Evolutionary conservation across 202 grass and related monocot species (phyloP).

Genomic region (Eragrostis tef): DNA sequence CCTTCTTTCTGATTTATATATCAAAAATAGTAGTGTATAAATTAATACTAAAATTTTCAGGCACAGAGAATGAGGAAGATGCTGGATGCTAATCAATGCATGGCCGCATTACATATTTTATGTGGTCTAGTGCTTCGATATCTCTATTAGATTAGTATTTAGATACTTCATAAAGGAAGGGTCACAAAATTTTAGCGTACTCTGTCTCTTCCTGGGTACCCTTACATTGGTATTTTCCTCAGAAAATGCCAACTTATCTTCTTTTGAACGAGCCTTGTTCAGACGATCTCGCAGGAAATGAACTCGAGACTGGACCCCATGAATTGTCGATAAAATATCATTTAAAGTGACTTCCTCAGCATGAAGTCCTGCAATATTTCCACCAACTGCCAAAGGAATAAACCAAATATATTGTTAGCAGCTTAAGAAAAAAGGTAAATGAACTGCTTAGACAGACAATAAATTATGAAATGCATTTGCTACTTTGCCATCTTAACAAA

Average conservation of each 20-base stretch:
- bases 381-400: slow-evolving; percentile 53
- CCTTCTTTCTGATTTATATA: no score
- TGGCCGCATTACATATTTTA: slow-evolving; percentile 29
- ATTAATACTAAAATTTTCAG: no score
- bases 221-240: slow-evolving; percentile 19
- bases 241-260: slow-evolving; percentile 48
- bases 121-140: neutral
- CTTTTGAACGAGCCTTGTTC: slow-evolving; percentile 50
- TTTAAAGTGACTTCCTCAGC: slow-evolving; percentile 56
- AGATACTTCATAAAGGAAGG: slow-evolving; percentile 40
- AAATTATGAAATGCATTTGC: slow-evolving; percentile 21
- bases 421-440: neutral
- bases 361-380: slow-evolving; percentile 53
- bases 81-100: no score
- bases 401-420: slow-evolving; percentile 46
- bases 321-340: slow-evolving; percentile 65
- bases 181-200: slow-evolving; percentile 43
- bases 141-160: slow-evolving; percentile 48
- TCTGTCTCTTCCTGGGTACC: slow-evolving; percentile 44
- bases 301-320: slow-evolving; percentile 59
- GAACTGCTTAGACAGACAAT: slow-evolving; percentile 28
- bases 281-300: slow-evolving; percentile 63
- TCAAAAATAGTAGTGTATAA: no score
- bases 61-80: no score
- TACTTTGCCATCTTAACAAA: slow-evolving; percentile 25